Conservation (phyloP, 2,329 filamentous ascomycete genomes). For the Arthrobotrys megalospora region DNA sequence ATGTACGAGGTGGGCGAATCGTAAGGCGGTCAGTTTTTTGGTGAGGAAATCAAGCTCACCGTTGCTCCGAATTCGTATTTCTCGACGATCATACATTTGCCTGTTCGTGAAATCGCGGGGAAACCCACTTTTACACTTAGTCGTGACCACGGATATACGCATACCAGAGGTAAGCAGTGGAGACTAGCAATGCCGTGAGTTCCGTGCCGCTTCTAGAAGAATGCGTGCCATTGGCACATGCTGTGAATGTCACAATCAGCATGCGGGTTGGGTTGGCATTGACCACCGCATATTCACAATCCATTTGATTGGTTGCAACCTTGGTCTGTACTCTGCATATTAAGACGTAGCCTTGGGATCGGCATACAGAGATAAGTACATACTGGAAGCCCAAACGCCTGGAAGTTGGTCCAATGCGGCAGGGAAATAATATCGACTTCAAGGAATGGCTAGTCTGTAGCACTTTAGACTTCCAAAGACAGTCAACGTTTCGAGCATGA, state of each 20-base stretch:
- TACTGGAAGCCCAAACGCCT: slow-evolving; percentile 4
- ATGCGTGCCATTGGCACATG: neutral
- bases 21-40: slow-evolving; percentile 4
- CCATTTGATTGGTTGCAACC: neutral
- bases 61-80: slow-evolving; percentile 18
- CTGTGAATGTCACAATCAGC: slow-evolving; percentile 15
- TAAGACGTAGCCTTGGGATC: neutral
- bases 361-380: neutral
- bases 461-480: slow-evolving; percentile 6
- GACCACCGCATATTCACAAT: slow-evolving; percentile 41
- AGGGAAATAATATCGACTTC: slow-evolving; percentile 5
- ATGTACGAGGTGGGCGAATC: slow-evolving; percentile 2
- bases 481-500: neutral
- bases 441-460: neutral
- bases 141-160: neutral
- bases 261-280: slow-evolving; percentile 57
- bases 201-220: slow-evolving; percentile 49
- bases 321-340: neutral
- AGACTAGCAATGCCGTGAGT: slow-evolving; percentile 24
- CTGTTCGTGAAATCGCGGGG: slow-evolving; percentile 6
- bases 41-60: neutral
- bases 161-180: neutral
- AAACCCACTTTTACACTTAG: neutral
- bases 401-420: slow-evolving; percentile 7
- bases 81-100: neutral